Percentiles rank a stretch among this genome's conserved stretches.
Conservation (phyloP, 2,329 filamentous ascomycete species). For the Monilinia laxa region DNA sequence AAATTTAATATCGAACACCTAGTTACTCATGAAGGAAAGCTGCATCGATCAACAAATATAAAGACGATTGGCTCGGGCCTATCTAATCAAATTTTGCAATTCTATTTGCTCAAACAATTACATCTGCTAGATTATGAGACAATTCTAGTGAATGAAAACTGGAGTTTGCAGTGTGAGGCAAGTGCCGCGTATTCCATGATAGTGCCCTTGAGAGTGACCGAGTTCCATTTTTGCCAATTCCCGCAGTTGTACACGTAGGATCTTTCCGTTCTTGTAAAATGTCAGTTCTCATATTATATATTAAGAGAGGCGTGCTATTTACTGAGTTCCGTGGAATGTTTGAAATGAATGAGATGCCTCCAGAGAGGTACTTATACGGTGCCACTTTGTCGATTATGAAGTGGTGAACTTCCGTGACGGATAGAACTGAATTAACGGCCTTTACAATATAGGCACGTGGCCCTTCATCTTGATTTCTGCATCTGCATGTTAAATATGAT, state of each 20-base stretch:
- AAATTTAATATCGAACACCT: background rate
- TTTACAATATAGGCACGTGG: background rate
- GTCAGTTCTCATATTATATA: background rate
- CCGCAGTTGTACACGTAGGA: background rate
- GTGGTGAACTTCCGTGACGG: background rate
- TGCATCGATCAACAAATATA: background rate
- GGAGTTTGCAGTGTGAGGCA: background rate
- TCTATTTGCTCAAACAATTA: too few species aligned
- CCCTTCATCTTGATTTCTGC: background rate
- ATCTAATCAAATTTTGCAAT: background rate
- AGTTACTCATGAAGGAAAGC: background rate
- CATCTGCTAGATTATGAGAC: background rate
- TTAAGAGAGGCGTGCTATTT: background rate
- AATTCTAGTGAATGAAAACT: background rate
- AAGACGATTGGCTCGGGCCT: background rate
- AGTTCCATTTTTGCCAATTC: slow-evolving; percentile 1
- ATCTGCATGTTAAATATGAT: background rate
- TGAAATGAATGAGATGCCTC: slow-evolving; percentile 7
- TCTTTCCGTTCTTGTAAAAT: background rate
- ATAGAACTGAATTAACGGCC: background rate
- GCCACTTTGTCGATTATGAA: slow-evolving; percentile 2
- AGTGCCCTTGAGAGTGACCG: background rate
- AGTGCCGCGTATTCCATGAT: background rate
- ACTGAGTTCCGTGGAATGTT: background rate
- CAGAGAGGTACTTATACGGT: slow-evolving; percentile 1